Evolutionary conservation across 306 rosid species (phyloP), one percentile per base, ranked within the genome.

Genomic region (Glycyrrhiza uralensis): DNA sequence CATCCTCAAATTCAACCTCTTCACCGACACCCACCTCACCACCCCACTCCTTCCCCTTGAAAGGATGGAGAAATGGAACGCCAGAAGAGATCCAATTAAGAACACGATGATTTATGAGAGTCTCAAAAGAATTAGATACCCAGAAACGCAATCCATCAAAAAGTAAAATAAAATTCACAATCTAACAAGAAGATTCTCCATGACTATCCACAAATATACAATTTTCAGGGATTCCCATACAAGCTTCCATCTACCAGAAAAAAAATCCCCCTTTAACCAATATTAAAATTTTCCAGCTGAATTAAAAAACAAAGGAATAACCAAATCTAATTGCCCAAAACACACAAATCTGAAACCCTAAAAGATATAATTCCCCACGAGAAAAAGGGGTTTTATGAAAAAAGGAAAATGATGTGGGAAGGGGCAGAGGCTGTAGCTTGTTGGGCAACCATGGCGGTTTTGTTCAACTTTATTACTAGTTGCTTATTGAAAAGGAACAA

Each of bases 341-440:
- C 22, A 42, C 0, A 1, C 29, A 62, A 79, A 79, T 71, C 82
- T 12, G 73, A 69, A 72, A 76, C 82, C 87, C 80, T 72, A 84
- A 39, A 66, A 1, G 19, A 55, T 0, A 60, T 0, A 69, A 78
- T 74, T 56, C 30, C 32, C 12, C 51, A 62, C 6, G 15, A 7
- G 7, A 20, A 15, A n/a, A 14, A 59, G 28, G 2, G 51, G 24
- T n/a, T 58, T 47, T 57, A 20, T 6, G 4, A 23, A 33, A 28
- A 7, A 9, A 11, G 38, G 13, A n/a, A 59, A 26, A 22, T 11
- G 45, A 17, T 26, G 36, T 0, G 52, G n/a, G 64, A 38, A 58
- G 29, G 23, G 9, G 89, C 99, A n/a, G n/a, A n/a, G n/a, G n/a
- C n/a, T n/a, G n/a, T n/a, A n/a, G n/a, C n/a, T n/a, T n/a, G n/a